These are phyloP conservation scores for Dryas drummondii DNA, from an alignment of 306 rosid species.

Conservation along the genomic window DNA sequence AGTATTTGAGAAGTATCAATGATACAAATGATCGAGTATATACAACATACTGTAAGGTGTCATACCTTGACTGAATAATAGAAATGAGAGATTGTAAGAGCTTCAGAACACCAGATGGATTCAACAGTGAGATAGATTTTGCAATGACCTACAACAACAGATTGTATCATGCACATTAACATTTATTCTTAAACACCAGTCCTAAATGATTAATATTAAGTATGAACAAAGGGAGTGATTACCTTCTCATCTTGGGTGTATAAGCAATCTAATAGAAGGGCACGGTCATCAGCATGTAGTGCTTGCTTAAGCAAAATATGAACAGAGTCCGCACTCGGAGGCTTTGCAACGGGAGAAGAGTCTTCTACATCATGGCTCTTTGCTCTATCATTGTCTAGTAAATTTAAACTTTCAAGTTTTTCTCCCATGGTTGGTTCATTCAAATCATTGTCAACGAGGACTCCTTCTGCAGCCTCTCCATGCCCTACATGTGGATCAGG, in stretches of 20 bases:
- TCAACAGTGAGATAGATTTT: conserved; percentile 64
- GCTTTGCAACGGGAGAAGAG: conserved; percentile 38
- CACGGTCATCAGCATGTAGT: conserved; percentile 72
- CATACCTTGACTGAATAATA: conserved; percentile 64
- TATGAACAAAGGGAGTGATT: background rate
- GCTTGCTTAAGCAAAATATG: conserved; percentile 82
- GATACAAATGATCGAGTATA: background rate
- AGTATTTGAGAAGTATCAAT: no score
- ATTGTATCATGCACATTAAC: conserved; percentile 10
- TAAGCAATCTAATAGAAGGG: conserved; percentile 69
- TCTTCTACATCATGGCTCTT: conserved; percentile 37
- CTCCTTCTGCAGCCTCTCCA: conserved; percentile 47
- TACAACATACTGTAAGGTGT: background rate
- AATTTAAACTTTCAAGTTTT: conserved; percentile 62
- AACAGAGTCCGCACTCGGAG: conserved; percentile 80
- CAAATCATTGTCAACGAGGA: conserved; percentile 46
- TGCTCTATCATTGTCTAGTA: conserved; percentile 38
- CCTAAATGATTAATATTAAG: background rate
- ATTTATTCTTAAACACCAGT: background rate
- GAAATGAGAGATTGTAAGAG: conserved; percentile 66
- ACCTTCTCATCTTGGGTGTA: conserved; percentile 82
- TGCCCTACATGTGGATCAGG: conserved; percentile 26
- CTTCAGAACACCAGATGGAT: conserved; percentile 60
- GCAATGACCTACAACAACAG: conserved; percentile 58
- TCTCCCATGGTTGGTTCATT: conserved; percentile 85